Evolutionary conservation across 1,284 basidiomycete species (phyloP), one percentile per base, ranked within the genome.

Genomic region (Golubevia pallescens): DNA sequence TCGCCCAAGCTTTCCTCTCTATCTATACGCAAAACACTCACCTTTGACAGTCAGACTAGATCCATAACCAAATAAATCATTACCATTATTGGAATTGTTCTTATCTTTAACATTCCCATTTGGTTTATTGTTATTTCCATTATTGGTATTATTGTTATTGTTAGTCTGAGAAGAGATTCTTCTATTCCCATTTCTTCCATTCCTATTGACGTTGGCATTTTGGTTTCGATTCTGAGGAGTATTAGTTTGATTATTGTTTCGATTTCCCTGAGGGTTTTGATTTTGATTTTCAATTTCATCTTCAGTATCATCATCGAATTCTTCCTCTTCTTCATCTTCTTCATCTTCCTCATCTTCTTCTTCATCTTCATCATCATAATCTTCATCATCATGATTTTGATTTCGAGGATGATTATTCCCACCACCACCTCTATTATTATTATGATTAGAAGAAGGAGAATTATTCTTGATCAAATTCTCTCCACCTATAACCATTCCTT

Each of bases 41-140:
- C 93, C 93, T 83, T 93, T 92, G 77, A 93, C 93, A 62, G 93
- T 92, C 38, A 95, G 87, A 79, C 89, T 92, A 81, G 87, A 91
- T 64, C 92, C 91, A 74, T 93, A 90, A 74, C 90, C 91, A 86
- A 94, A 92, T 70, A 93, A 88, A 73, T 93, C 92, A 74, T 89
- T 88, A 81, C 86, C 69, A 42, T 66, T 68, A 57, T 58, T 63
- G 42, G 64, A 66, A 56, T 32, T 56, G 13, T 48, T 62, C 28
- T 67, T 57, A 38, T 57, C 60, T 57, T 53, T 53, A 19, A 6
- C 28, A 13, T 57, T 53, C 38, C n/a, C 34, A 8, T 19, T 21
- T 60, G 63, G 52, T 71, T 70, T 10, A 68, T 68, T 21, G 75
- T 74, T 56, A 75, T 81, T 21, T 90, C 89, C 34, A 89, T 89